Base-by-base conservation (phyloP, 2,329 filamentous ascomycete genomes). In the Emergomyces africanus region DNA sequence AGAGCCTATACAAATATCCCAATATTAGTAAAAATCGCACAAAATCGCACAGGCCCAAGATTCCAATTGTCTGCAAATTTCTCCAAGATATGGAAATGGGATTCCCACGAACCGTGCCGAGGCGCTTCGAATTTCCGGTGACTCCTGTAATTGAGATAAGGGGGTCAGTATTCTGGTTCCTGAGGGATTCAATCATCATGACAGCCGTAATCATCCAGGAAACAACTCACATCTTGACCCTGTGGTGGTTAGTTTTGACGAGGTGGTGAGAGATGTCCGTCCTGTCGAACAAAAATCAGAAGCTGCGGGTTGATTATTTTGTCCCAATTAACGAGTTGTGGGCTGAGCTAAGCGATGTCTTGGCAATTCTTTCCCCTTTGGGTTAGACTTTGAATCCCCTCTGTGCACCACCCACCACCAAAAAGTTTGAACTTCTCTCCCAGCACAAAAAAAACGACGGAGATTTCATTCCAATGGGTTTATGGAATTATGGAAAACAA, bases 101-200 rank as follows among this genome's bases (percentile, higher is more conserved):
- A 39, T 42, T 55, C n/a, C n/a, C 23, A 83, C 77, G 87, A 90
- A 79, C 92, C 94, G 83, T 97, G 92, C 78, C 92, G 88, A 76
- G 91, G 91, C 77, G 91, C 91, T 85, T 95, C 84, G 79, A 81
- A 85, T 78, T 85, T 85, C 72, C 82, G 78, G 79, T 85, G 83
- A 75, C 74, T 77, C 76, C 75, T 78, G 62, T 33, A 35, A 51
- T 51, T 35, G 15, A 66, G 61, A 57, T 60, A 60, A 58, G 61
- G 66, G 46, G 2, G 28, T 58, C 46, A 58, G 57, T 28, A 51
- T 18, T 53, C 35, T 20, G 48, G 1, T 23, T 33, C 44, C 20
- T 50, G 18, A 14, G 3, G 5, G 3, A 6, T n/a, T 28, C 30
- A 50, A 25, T 33, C n/a, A 33, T 14, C 42, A 57, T 30, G 20